Conservation (phyloP, 2,329 filamentous ascomycete species). For the Colletotrichum sp. region DNA sequence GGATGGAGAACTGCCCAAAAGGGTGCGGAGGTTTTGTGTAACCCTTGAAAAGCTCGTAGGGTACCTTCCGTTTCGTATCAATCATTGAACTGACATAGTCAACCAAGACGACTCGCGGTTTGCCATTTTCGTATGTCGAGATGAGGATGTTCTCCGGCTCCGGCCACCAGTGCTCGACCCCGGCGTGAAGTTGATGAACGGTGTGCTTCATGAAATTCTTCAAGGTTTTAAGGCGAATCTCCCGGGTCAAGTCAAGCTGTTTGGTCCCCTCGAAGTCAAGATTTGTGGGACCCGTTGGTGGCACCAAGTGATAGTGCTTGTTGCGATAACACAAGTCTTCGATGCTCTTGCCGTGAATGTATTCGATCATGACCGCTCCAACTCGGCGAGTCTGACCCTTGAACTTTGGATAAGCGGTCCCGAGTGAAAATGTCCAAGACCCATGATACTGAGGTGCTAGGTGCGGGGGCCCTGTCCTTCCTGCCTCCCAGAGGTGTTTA, state of each 20-base stretch:
- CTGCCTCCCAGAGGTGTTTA: not conserved
- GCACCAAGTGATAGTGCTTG: not conserved
- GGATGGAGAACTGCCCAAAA: not conserved
- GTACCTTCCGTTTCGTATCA: not conserved
- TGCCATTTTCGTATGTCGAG: fast-evolving
- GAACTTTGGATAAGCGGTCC: not conserved
- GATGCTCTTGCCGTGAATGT: not conserved
- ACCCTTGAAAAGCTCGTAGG: fast-evolving
- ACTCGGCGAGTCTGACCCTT: not conserved
- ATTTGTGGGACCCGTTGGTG: fast-evolving
- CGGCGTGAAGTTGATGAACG: not conserved
- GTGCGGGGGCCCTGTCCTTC: not conserved
- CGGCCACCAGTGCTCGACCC: not conserved
- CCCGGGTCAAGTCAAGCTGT: not conserved
- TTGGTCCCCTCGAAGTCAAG: not conserved
- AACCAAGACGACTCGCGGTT: not conserved
- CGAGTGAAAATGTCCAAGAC: fast-evolving
- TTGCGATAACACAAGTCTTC: not conserved
- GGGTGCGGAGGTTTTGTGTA: not conserved
- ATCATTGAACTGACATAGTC: not conserved
- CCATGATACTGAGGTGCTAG: not conserved
- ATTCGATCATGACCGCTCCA: not conserved
- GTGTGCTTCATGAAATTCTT: not conserved
- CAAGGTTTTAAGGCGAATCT: fast-evolving
- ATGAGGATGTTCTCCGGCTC: not conserved